Conservation (phyloP, 2,329 filamentous ascomycete genomes). For the Fusarium sarcochroum region DNA sequence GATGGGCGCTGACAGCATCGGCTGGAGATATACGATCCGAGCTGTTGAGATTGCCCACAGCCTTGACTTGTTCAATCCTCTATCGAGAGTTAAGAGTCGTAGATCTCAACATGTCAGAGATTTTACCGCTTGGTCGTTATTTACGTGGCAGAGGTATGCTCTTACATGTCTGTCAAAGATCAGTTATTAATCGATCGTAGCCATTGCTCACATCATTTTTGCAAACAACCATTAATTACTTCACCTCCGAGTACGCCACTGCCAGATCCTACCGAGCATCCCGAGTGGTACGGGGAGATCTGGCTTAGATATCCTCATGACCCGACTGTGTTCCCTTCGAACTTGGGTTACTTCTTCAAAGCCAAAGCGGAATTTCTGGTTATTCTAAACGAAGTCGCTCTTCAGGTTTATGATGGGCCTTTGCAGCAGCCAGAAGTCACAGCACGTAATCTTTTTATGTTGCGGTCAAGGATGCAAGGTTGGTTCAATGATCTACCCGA, state of each 20-base stretch:
- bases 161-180: background rate
- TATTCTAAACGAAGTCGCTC: no score
- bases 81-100: conserved; percentile 28
- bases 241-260: background rate
- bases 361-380: no score
- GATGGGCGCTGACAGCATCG: conserved; percentile 55
- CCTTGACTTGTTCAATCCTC: conserved; percentile 49
- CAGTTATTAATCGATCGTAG: background rate
- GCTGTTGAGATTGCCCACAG: conserved; percentile 52
- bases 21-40: conserved; percentile 52
- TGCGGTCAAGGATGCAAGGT: no score
- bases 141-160: conserved; percentile 50
- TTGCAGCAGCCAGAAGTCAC: no score
- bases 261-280: background rate
- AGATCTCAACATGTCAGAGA: conserved; percentile 35
- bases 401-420: no score
- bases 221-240: background rate
- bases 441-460: no score
- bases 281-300: background rate
- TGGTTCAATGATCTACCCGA: no score
- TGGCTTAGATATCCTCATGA: no score
- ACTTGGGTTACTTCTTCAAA: no score
- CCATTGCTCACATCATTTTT: background rate
- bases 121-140: conserved; percentile 54
- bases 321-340: no score